phyloP scores from a whole-genome alignment of 1,284 basidiomycete species.

The Marasmius sp. region DNA sequence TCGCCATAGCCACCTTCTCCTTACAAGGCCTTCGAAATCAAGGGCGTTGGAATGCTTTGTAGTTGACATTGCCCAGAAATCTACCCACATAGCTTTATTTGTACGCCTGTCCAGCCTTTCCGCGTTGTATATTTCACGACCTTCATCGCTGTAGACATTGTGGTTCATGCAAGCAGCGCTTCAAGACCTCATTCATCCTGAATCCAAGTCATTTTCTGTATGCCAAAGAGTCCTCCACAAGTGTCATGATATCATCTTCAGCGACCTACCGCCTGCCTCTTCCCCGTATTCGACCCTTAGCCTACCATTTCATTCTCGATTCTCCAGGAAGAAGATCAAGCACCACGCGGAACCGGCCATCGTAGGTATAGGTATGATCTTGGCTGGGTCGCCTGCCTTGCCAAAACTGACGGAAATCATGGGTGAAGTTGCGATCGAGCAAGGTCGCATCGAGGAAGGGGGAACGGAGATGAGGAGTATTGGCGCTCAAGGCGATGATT shows the following conservation, averaged over 20 bases:
- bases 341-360: constrained; percentile 72
- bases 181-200: constrained; percentile 74
- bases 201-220: constrained; percentile 83
- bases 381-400: constrained; percentile 80
- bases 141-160: constrained; percentile 64
- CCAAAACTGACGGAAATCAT: constrained; percentile 71
- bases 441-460: constrained; percentile 69
- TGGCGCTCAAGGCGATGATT: constrained; percentile 44
- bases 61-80: constrained; percentile 81
- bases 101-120: constrained; percentile 50
- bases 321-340: constrained; percentile 66
- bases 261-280: constrained; percentile 73
- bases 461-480: constrained; percentile 48
- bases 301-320: constrained; percentile 46
- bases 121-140: constrained; percentile 12
- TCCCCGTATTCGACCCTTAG: constrained; percentile 65
- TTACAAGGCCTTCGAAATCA: constrained; percentile 87
- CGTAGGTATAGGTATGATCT: constrained; percentile 83
- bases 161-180: constrained; percentile 98
- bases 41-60: constrained; percentile 92
- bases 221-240: constrained; percentile 92
- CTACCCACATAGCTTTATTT: constrained; percentile 91
- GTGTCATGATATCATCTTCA: constrained; percentile 97
- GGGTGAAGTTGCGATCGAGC: constrained; percentile 87
- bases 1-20: constrained; percentile 77